These are phyloP conservation scores for Fusarium abutilonis DNA, from an alignment of 2,329 filamentous ascomycete species.

Conservation along the genomic window DNA sequence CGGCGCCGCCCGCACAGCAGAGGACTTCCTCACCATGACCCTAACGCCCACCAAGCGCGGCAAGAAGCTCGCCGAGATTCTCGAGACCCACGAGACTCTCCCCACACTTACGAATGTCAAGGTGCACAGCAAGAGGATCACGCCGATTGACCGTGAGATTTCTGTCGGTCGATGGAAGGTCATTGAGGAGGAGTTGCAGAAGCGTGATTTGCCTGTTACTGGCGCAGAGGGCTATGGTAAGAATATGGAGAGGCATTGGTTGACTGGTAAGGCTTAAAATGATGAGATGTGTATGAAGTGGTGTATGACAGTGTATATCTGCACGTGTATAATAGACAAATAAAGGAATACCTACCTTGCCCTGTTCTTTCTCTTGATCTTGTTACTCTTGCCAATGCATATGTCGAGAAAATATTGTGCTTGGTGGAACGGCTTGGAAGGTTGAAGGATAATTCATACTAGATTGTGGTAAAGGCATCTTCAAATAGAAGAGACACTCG, in stretches of 20 bases:
- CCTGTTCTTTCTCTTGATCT: constrained; percentile 13
- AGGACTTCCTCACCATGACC: constrained; percentile 64
- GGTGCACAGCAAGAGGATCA: constrained; percentile 71
- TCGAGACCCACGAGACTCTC: constrained; percentile 61
- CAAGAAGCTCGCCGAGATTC: constrained; percentile 69
- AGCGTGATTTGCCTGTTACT: constrained; percentile 67
- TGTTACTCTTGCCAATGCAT: neutral
- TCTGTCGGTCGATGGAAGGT: constrained; percentile 81
- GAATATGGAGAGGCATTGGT: constrained; percentile 57
- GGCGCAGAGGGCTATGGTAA: constrained; percentile 55
- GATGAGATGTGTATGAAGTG: constrained; percentile 22
- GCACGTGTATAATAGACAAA: constrained; percentile 48
- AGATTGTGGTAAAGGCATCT: no score
- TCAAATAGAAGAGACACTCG: no score
- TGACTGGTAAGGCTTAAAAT: constrained; percentile 52
- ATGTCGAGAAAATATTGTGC: no score
- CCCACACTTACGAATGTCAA: constrained; percentile 72
- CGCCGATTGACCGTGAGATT: constrained; percentile 76
- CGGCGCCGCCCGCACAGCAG: constrained; percentile 62
- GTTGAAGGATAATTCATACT: no score
- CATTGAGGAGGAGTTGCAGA: constrained; percentile 74
- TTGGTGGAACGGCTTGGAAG: no score
- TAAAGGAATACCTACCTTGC: constrained; percentile 34
- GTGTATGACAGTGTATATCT: constrained; percentile 46
- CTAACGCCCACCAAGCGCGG: constrained; percentile 64